Conservation (phyloP, 306 rosid genomes). For the Boehmeria nivea region DNA sequence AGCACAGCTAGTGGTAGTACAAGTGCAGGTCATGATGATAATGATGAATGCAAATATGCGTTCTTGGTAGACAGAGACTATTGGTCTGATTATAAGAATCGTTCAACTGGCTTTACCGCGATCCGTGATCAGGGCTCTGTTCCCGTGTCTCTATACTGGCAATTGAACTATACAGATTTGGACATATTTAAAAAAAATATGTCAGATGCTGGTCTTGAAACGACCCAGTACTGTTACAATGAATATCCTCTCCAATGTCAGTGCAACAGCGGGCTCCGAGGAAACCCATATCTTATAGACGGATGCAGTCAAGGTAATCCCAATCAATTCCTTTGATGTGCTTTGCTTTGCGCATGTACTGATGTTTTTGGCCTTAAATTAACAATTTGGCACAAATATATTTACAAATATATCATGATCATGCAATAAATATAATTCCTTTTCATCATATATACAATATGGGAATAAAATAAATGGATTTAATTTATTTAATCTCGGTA, state of each 20-base stretch:
- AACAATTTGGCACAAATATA: no score
- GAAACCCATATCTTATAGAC: background rate
- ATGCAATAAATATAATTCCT: no score
- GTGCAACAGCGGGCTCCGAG: background rate
- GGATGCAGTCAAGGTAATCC: slow-evolving; percentile 10
- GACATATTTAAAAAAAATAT: background rate
- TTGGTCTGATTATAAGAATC: background rate
- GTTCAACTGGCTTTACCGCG: background rate
- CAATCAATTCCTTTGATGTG: background rate
- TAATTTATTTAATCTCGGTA: no score
- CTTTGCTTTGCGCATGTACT: no score
- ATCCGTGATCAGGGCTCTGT: background rate
- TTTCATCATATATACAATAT: no score
- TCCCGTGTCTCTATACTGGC: background rate
- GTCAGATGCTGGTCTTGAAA: background rate
- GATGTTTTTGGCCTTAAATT: no score
- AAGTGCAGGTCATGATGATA: no score
- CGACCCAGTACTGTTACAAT: background rate
- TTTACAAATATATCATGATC: no score
- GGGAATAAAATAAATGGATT: no score
- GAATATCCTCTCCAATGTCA: rapidly evolving
- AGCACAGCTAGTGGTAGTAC: background rate
- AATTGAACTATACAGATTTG: background rate
- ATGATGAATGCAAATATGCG: background rate
- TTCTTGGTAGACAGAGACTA: background rate